Percentiles rank a stretch among this genome's conserved stretches.
phyloP scores from a whole-genome alignment of 345 rosid genomes.

The Eucalyptus viminalis region DNA sequence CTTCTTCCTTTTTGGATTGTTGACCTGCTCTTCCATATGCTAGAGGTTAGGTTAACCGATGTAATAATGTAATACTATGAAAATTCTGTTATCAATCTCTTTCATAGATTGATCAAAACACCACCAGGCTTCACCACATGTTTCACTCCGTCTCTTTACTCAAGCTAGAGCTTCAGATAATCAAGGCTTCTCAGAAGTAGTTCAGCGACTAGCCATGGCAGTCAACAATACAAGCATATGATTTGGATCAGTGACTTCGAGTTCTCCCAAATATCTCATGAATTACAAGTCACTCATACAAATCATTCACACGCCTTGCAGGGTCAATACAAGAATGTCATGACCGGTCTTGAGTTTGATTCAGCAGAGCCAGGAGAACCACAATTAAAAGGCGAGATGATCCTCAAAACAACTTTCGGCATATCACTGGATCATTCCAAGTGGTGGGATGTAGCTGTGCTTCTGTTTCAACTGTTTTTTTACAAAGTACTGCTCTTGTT shows the following conservation, averaged over 20 bases:
- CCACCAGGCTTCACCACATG: not conserved
- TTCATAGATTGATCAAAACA: not conserved
- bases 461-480: not conserved
- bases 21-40: not conserved
- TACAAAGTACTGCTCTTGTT: not conserved
- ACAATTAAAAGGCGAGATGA: slow-evolving; percentile 7
- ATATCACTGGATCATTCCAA: not conserved
- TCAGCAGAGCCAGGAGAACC: not conserved
- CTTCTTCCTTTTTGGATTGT: not conserved
- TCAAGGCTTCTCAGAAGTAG: not conserved
- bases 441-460: slow-evolving; percentile 12
- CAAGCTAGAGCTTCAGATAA: not conserved
- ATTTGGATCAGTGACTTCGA: not conserved
- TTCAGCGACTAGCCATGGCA: not conserved
- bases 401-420: not conserved
- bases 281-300: not conserved
- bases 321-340: slow-evolving; percentile 27
- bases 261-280: not conserved
- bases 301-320: not conserved
- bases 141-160: not conserved
- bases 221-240: not conserved
- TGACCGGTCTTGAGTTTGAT: slow-evolving; percentile 18
- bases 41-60: not conserved
- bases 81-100: not conserved
- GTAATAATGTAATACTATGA: not conserved